Percentiles rank a stretch among this genome's conserved stretches.
These are phyloP conservation scores for Bodo saltans DNA, from an alignment of 78 protist genomes.

Conservation along the genomic window DNA sequence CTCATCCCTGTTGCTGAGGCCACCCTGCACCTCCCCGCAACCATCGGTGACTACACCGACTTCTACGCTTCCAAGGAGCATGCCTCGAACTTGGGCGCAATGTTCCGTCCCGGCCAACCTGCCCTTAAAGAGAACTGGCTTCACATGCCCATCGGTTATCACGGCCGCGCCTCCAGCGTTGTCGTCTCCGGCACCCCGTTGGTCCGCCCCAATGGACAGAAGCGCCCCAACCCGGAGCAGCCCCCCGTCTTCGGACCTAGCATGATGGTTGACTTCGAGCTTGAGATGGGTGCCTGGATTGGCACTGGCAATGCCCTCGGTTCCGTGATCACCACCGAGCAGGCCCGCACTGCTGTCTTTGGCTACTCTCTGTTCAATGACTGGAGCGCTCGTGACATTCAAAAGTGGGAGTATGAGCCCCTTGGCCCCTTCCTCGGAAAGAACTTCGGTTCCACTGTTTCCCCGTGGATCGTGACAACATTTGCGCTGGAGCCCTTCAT, in stretches of 20 bases:
- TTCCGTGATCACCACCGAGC: constrained; percentile 51
- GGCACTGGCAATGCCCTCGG: constrained; percentile 76
- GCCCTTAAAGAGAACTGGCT: constrained; percentile 55
- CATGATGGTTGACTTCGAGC: constrained; percentile 74
- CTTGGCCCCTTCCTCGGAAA: constrained; percentile 91
- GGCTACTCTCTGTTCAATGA: constrained; percentile 86
- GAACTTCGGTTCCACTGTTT: constrained; percentile 83
- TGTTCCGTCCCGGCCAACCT: constrained; percentile 34
- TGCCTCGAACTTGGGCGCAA: constrained; percentile 85
- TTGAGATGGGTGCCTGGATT: constrained; percentile 81
- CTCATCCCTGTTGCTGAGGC: constrained; percentile 23
- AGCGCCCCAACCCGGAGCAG: constrained; percentile 32
- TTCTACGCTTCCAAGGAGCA: constrained; percentile 85
- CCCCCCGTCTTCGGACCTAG: constrained; percentile 58
- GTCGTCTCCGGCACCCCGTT: constrained; percentile 70
- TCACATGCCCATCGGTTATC: constrained; percentile 90
- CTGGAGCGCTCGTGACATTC: constrained; percentile 86
- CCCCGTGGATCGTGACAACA: constrained; percentile 93
- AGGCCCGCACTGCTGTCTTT: constrained; percentile 82
- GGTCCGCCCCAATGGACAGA: constrained; percentile 86
- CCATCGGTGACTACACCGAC: constrained; percentile 91
- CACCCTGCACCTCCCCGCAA: constrained; percentile 53
- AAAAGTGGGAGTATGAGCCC: constrained; percentile 88
- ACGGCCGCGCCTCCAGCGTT: constrained; percentile 85
- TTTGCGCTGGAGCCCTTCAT: constrained; percentile 86